Evolutionary conservation across 2,329 filamentous ascomycete genomes (phyloP).

Genomic region (Xylaria multiplex): DNA sequence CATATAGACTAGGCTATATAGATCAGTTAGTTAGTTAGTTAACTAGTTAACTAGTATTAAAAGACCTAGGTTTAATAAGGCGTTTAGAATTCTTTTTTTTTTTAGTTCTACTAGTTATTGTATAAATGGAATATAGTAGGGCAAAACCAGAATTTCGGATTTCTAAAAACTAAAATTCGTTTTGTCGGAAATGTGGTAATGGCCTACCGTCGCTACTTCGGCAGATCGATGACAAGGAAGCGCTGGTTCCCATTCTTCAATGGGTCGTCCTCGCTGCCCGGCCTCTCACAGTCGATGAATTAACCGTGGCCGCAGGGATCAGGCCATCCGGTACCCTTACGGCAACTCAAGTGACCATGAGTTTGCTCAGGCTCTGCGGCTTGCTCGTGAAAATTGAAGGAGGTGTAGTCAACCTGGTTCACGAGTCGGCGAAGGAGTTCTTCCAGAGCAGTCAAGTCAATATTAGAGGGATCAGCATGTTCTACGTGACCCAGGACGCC

Average conservation of each 20-base stretch:
- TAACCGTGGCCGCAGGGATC: constrained; percentile 9
- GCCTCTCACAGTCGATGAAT: constrained; percentile 17
- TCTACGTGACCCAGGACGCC: constrained; percentile 1
- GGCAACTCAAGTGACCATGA: constrained; percentile 10
- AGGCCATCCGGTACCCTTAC: background rate
- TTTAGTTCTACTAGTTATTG: too few species aligned
- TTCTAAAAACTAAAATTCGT: too few species aligned
- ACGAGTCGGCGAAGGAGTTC: constrained; percentile 22
- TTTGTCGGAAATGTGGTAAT: too few species aligned
- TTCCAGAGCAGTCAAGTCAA: constrained; percentile 22
- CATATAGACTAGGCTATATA: too few species aligned
- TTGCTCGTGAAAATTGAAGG: constrained; percentile 16
- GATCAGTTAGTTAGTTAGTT: too few species aligned
- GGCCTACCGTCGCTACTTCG: too few species aligned
- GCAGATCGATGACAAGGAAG: constrained; percentile 22
- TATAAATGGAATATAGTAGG: too few species aligned
- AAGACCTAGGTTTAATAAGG: too few species aligned
- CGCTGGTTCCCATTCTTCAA: constrained; percentile 22
- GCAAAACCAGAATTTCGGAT: too few species aligned
- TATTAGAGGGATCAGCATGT: constrained; percentile 7
- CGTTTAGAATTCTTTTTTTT: too few species aligned
- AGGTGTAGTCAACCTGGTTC: constrained; percentile 21
- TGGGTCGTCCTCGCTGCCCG: constrained; percentile 26
- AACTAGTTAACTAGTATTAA: too few species aligned
- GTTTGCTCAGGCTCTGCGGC: constrained; percentile 10